Evolutionary conservation across 2,329 filamentous ascomycete genomes (phyloP).

Genomic region (Aureobasidium sp.): DNA sequence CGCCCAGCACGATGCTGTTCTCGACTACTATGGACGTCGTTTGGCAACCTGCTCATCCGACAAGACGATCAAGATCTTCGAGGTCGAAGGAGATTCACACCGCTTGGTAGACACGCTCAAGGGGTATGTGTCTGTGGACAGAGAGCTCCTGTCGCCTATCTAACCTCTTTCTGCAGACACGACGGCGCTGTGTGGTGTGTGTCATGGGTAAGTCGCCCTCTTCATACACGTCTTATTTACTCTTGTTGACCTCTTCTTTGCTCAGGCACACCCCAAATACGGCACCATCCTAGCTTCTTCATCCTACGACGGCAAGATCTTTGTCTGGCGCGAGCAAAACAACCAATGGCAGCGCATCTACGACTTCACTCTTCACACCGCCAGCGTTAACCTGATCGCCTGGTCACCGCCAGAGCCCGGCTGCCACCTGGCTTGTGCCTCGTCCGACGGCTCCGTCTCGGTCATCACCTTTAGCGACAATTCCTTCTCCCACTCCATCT

Average conservation of each 20-base stretch:
- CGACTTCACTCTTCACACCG: slow-evolving; percentile 88
- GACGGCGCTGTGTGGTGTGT: slow-evolving; percentile 98
- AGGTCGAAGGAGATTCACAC: slow-evolving; percentile 89
- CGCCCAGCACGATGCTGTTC: slow-evolving; percentile 84
- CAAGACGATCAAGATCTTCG: slow-evolving; percentile 98
- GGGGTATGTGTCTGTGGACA: slow-evolving; percentile 51
- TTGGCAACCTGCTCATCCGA: slow-evolving; percentile 97
- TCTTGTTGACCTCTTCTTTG: background rate
- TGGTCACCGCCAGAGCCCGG: slow-evolving; percentile 98
- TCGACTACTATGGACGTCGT: slow-evolving; percentile 96
- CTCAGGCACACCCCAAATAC: slow-evolving; percentile 83
- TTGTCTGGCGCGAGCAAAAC: slow-evolving; percentile 90
- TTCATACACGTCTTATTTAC: background rate
- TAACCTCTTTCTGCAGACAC: slow-evolving; percentile 50
- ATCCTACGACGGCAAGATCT: slow-evolving; percentile 94
- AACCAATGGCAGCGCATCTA: slow-evolving; percentile 65
- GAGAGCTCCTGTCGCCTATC: background rate
- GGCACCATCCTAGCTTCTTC: slow-evolving; percentile 95
- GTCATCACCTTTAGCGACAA: slow-evolving; percentile 98
- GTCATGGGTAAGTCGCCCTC: slow-evolving; percentile 57
- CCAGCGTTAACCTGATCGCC: slow-evolving; percentile 90
- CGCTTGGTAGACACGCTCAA: slow-evolving; percentile 86
- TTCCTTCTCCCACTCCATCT: slow-evolving; percentile 79
- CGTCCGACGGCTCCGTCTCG: slow-evolving; percentile 84
- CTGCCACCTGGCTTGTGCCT: slow-evolving; percentile 89